phyloP scores from a whole-genome alignment of 768 basidiomycete species.

The Multifurca ochricompacta region DNA sequence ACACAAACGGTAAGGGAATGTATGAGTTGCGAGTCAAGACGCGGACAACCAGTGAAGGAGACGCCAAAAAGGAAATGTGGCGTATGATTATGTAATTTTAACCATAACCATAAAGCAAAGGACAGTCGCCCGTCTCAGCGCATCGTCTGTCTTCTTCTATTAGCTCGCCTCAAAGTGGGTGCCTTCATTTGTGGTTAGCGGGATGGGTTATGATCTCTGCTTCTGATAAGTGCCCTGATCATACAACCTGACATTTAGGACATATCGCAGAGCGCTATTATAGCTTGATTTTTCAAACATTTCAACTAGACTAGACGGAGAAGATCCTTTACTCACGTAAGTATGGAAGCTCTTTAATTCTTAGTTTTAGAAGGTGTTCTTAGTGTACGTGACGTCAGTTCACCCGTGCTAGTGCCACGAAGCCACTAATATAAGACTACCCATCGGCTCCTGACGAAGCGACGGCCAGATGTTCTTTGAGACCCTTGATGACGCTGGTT shows the following conservation, averaged over 20 bases:
- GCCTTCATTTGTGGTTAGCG: neutral
- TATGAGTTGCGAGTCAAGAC: neutral
- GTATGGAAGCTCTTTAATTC: neutral
- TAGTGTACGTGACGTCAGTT: too few species aligned
- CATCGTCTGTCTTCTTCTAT: neutral
- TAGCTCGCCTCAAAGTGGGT: neutral
- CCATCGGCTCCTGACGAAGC: neutral
- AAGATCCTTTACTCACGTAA: neutral
- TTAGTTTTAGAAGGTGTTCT: neutral
- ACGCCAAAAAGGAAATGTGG: neutral
- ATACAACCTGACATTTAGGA: neutral
- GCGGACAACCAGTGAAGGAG: neutral
- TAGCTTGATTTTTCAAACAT: neutral
- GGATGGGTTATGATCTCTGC: neutral
- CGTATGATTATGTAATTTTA: constrained; percentile 9
- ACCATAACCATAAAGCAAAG: too few species aligned
- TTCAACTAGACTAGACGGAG: neutral
- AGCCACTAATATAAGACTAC: too few species aligned
- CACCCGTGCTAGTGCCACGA: too few species aligned
- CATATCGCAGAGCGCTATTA: neutral
- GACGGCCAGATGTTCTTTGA: neutral
- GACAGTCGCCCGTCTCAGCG: neutral
- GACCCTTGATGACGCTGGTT: neutral
- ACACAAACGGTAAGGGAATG: neutral
- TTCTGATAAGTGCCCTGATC: neutral